Evolutionary conservation across 2,329 filamentous ascomycete genomes (phyloP).

Genomic region (Pseudomassariella vexata): DNA sequence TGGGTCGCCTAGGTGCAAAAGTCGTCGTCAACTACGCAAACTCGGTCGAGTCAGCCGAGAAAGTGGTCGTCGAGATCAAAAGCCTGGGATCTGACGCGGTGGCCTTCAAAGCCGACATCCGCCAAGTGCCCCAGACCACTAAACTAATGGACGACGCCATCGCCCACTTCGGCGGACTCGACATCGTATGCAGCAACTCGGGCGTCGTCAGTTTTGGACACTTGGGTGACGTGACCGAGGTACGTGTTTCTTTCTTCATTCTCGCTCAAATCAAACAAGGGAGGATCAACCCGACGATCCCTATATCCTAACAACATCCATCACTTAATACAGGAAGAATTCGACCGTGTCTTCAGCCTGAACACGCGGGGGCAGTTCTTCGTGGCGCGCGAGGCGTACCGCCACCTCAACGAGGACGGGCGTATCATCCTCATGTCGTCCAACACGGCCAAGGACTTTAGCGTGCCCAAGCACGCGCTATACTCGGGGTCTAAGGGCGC

Average conservation of each 20-base stretch:
- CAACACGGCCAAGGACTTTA: constrained; percentile 41
- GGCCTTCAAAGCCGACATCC: constrained; percentile 24
- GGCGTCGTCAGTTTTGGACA: constrained; percentile 55
- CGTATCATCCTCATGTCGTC: constrained; percentile 58
- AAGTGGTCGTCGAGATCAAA: constrained; percentile 19
- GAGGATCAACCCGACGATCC: no score
- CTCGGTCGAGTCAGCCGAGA: constrained; percentile 12
- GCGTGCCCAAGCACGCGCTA: constrained; percentile 24
- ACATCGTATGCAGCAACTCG: constrained; percentile 58
- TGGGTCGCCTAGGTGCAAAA: constrained; percentile 21
- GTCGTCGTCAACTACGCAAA: constrained; percentile 28
- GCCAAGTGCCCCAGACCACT: constrained; percentile 22
- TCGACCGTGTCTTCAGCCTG: constrained; percentile 55
- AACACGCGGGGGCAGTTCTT: constrained; percentile 58
- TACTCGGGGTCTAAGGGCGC: constrained; percentile 30
- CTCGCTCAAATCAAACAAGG: neutral
- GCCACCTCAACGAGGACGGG: constrained; percentile 53
- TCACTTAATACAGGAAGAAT: constrained; percentile 42
- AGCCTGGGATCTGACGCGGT: constrained; percentile 16
- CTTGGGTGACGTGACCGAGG: constrained; percentile 45
- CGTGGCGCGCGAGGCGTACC: constrained; percentile 56
- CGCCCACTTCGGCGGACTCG: constrained; percentile 51
- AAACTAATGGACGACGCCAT: constrained; percentile 42
- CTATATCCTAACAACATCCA: no score
- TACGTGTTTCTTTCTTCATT: neutral